Base-by-base conservation (phyloP, 495 filamentous ascomycete species). In the Podospora sp. region DNA sequence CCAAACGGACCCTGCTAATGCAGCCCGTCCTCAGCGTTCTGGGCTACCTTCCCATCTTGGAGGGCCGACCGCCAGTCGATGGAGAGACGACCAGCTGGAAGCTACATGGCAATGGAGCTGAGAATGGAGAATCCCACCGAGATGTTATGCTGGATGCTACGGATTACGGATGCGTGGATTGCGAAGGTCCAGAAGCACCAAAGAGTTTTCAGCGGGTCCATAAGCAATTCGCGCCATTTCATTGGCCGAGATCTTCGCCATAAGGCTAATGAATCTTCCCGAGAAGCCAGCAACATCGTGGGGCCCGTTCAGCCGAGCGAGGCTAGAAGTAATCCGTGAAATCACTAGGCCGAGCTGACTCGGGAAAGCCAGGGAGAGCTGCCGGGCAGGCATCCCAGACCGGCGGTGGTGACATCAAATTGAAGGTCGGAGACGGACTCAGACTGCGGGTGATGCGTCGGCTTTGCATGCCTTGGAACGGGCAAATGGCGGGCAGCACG, bases 261-360 rank as follows among this genome's bases (percentile, higher is more conserved):
- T 7, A 66, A 69, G 52, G 66, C 68, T 75, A 72, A 71, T 72
- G 49, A 69, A 67, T 56, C 22, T 36, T 29, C 26, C 63, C 68
- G 57, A 52, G 24, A 24, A 46, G 40, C 61, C 29, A n/a, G 49
- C 58, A 61, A 46, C 65, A n/a, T 70, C 67, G 68, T 73, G 71
- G 72, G 63, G 71, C 71, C 62, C 40, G 46, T 74, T 72, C 68
- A 74, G 68, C 71, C 71, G 73, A 73, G 68, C 73, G 67, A 63
- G 60, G 68, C 70, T 65, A 65, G 66, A 61, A 59, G 26, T 29
- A 53, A 46, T 25, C 22, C 62, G 60, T 51, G 24, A 63, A 57
- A 60, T 27, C 56, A 40, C 27, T 26, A 35, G 2, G 36, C 56
- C 35, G 50, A 68, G 59, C 58, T 64, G 62, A 65, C 25, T 65